Conservation (phyloP, 495 filamentous ascomycete species). For the Viridothelium virens region DNA sequence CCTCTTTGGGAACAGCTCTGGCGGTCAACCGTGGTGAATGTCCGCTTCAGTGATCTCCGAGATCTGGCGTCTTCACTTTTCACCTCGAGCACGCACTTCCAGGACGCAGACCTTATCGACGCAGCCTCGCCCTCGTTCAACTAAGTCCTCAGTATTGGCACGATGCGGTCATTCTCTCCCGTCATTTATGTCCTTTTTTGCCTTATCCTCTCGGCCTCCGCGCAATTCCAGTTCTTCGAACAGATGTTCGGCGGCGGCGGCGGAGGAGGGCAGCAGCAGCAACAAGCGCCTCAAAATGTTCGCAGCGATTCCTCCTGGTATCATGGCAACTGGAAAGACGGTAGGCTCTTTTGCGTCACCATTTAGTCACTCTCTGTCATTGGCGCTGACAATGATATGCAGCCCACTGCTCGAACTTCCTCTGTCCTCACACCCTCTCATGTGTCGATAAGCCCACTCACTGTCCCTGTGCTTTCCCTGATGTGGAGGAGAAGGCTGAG, state of each 20-base stretch:
- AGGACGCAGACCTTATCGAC: too few relatives aligned
- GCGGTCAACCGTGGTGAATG: too few relatives aligned
- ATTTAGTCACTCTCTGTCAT: constrained; percentile 4
- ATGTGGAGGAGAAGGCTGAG: constrained; percentile 81
- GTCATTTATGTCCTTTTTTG: constrained; percentile 39
- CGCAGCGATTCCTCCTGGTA: constrained; percentile 72
- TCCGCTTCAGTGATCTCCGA: too few relatives aligned
- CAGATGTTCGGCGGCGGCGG: constrained; percentile 65
- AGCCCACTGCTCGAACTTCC: constrained; percentile 78
- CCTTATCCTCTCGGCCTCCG: constrained; percentile 43
- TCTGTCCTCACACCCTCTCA: constrained; percentile 82
- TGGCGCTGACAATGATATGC: constrained; percentile 9
- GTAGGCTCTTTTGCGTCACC: constrained; percentile 36
- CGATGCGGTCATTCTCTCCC: constrained; percentile 18
- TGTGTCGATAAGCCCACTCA: constrained; percentile 93
- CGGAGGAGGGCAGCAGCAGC: constrained; percentile 52
- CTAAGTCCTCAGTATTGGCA: neutral
- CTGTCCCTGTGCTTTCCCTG: constrained; percentile 79
- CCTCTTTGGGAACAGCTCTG: neutral
- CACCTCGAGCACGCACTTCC: too few relatives aligned
- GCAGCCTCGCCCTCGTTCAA: too few relatives aligned
- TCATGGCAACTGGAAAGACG: constrained; percentile 57
- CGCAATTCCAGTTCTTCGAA: constrained; percentile 71
- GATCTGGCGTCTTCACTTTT: neutral
- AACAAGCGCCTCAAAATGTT: constrained; percentile 62